Evolutionary conservation across 1,284 basidiomycete genomes (phyloP), one percentile per base, ranked within the genome.

Genomic region (Cutaneotrichosporon dermatis): DNA sequence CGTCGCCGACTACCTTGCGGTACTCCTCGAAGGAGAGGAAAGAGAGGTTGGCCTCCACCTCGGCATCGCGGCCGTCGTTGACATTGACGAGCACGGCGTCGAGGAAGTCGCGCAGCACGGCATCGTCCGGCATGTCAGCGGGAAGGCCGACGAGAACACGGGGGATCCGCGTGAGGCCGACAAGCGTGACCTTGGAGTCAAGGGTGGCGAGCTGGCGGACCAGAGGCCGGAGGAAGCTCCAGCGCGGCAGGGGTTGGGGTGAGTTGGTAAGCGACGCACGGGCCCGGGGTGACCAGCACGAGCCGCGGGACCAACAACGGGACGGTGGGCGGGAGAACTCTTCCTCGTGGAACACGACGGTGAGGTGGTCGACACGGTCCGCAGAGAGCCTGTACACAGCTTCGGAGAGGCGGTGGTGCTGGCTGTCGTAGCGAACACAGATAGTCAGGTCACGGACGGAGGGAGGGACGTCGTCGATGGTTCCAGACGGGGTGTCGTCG

Each of bases 171-270:
- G 44, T 46, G 25, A 59, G 54, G 42, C 52, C 58, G 12, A 54
- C 58, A 13, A 59, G 57, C 37, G 46, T 51, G 41, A 6, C 33
- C 13, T 10, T 37, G 4, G 7, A 25, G 25, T 25, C 25, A 25
- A 12, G 40, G 40, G 48, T 46, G 49, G 40, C 58, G 10, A 59
- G 58, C 37, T 59, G 52, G 41, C 53, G 52, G 16, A 59, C 46
- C 12, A 59, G 48, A 13, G 54, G 58, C 4, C 15, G 49, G 11
- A 59, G 53, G 41, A 59, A 54, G n/a, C 58, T 53, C 40, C 54
- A 53, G 3, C 40, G 52, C 2, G 58, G 58, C 1, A 51, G 46
- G n/a, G 51, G 36, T 4, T 34, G 40, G 8, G 25, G 51, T 6
- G 51, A 53, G 51, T 53, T 53, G 25, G 16, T 37, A 10, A 40